phyloP scores from a whole-genome alignment of 495 filamentous ascomycete species.

The Aspergillus wentii region DNA sequence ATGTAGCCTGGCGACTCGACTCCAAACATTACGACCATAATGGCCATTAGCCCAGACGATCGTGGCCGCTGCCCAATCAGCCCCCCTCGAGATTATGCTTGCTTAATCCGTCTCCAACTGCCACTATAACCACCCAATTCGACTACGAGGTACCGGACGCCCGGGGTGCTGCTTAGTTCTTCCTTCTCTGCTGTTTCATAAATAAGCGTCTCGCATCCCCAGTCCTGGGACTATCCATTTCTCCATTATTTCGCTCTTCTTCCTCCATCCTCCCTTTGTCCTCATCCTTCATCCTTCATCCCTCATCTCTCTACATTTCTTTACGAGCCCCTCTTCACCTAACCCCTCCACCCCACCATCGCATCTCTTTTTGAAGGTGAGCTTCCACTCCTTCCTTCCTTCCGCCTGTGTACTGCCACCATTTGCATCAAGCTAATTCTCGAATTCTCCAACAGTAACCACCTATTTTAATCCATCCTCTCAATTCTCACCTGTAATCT shows the following conservation, averaged over 20 bases:
- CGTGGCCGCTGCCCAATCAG: no score
- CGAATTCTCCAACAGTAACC: background rate
- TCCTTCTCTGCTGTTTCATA: slow-evolving; percentile 5
- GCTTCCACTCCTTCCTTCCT: no score
- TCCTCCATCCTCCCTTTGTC: background rate
- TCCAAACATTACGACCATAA: no score
- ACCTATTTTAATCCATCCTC: slow-evolving; percentile 3
- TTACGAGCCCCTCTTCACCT: background rate
- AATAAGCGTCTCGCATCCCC: slow-evolving; percentile 6
- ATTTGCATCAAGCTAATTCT: background rate
- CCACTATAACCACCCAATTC: no score
- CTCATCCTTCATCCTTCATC: slow-evolving; percentile 4
- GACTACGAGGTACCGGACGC: no score
- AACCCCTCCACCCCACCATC: slow-evolving; percentile 1
- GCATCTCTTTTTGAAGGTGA: no score
- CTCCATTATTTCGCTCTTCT: slow-evolving; percentile 3
- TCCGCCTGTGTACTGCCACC: no score
- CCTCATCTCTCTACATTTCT: slow-evolving; percentile 5
- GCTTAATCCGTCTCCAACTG: no score
- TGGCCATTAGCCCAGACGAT: no score
- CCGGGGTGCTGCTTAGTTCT: no score
- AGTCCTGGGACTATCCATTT: slow-evolving; percentile 2
- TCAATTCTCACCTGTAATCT: background rate
- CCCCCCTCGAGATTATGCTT: no score
- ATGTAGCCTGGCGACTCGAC: no score